phyloP scores from a whole-genome alignment of 75 land plant genomes.

The Sequoia sempervirens region DNA sequence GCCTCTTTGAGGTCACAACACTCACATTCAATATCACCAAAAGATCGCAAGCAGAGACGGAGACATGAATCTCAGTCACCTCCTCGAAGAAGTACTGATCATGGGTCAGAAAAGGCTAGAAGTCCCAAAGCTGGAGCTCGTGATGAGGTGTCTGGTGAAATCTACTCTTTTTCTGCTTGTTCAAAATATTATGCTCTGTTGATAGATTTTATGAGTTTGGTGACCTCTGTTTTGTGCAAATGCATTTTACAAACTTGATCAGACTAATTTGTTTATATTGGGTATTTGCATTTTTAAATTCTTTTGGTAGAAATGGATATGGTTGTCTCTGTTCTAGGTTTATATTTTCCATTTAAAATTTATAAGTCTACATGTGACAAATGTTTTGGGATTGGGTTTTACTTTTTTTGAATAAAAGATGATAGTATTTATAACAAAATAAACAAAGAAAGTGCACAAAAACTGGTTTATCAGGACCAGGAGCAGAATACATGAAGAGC shows the following conservation, averaged over 20 bases:
- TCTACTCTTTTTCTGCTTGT: constrained; percentile 25
- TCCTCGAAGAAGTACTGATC: neutral
- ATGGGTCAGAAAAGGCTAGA: constrained; percentile 9
- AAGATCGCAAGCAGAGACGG: constrained; percentile 8
- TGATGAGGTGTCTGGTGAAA: constrained; percentile 73
- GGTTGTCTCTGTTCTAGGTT: neutral
- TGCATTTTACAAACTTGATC: neutral
- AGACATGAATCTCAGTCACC: constrained; percentile 21
- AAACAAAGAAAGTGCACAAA: neutral
- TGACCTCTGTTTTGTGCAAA: neutral
- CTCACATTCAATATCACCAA: constrained; percentile 12
- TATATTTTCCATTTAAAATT: neutral
- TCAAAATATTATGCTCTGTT: neutral
- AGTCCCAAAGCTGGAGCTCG: constrained; percentile 17
- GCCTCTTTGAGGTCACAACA: constrained; percentile 8
- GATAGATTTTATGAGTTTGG: neutral
- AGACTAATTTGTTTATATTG: neutral
- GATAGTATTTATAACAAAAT: neutral
- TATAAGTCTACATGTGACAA: neutral
- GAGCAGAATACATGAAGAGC: neutral
- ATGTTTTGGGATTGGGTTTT: neutral
- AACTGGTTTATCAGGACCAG: neutral
- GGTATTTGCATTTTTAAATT: neutral
- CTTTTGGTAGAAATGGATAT: neutral
- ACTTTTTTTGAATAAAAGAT: neutral